phyloP scores from a whole-genome alignment of 345 rosid genomes.

The Linum lewisii region DNA sequence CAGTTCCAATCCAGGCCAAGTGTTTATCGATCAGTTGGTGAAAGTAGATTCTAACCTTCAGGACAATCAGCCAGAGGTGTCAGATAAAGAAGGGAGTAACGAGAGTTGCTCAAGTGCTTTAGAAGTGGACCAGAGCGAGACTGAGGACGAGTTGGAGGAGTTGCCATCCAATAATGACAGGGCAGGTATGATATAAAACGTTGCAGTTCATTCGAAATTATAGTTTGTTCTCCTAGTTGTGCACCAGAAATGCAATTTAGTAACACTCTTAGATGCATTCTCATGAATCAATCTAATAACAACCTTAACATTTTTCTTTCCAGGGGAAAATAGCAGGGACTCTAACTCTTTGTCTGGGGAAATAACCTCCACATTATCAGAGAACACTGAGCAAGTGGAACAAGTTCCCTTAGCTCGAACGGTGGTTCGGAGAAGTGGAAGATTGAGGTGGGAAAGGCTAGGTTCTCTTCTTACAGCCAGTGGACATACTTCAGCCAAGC shows the following conservation, averaged over 20 bases:
- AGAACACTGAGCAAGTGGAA: slow-evolving; percentile 14
- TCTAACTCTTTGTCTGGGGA: slow-evolving; percentile 10
- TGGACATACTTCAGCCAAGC: slow-evolving; percentile 10
- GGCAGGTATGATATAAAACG: slow-evolving; percentile 19
- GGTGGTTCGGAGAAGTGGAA: slow-evolving; percentile 12
- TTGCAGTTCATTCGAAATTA: not conserved
- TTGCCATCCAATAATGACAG: slow-evolving; percentile 10
- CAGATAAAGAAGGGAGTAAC: slow-evolving; percentile 12
- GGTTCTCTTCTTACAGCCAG: not conserved
- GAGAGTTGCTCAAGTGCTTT: slow-evolving; percentile 13
- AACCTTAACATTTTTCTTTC: not conserved
- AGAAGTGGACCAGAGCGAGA: slow-evolving; percentile 1
- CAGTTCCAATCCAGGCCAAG: slow-evolving; percentile 15
- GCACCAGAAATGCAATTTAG: too few relatives aligned
- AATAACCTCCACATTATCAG: slow-evolving; percentile 5
- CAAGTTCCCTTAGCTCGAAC: slow-evolving; percentile 9
- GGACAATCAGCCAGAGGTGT: not conserved
- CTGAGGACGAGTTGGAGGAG: not conserved
- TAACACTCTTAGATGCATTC: not conserved
- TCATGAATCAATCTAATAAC: not conserved
- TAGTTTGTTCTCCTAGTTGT: too few relatives aligned
- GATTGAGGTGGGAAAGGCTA: slow-evolving; percentile 10
- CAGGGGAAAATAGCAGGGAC: slow-evolving; percentile 17
- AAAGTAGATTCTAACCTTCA: slow-evolving; percentile 12
- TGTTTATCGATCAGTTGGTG: slow-evolving; percentile 9